These are phyloP conservation scores for Fusarium sacchari DNA, from an alignment of 2,329 filamentous ascomycete genomes.

Conservation along the genomic window DNA sequence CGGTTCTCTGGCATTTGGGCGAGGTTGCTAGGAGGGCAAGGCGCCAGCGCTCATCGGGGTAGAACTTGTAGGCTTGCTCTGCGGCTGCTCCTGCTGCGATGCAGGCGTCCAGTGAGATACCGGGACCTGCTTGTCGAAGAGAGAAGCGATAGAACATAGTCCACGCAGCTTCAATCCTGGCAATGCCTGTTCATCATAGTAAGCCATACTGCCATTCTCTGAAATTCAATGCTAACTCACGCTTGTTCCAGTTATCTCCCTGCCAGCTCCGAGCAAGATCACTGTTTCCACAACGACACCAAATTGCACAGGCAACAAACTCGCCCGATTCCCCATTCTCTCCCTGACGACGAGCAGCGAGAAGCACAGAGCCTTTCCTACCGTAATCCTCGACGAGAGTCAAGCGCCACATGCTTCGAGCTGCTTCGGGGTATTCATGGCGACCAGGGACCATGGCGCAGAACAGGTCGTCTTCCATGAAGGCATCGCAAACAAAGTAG, in stretches of 20 bases:
- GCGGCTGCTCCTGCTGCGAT: not conserved
- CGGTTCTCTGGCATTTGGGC: constrained; percentile 13
- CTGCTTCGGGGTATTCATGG: constrained; percentile 8
- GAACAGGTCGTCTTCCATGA: constrained; percentile 11
- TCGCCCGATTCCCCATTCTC: not conserved
- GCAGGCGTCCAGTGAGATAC: not conserved
- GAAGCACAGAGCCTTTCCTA: not conserved
- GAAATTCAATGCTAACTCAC: not conserved
- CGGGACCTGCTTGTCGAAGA: not conserved
- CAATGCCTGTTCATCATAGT: not conserved
- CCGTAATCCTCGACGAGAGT: constrained; percentile 15
- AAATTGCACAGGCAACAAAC: constrained; percentile 20
- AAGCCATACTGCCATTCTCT: rapidly evolving
- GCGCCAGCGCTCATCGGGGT: constrained; percentile 20
- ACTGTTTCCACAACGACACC: constrained; percentile 19
- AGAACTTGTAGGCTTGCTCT: not conserved
- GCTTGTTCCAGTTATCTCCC: constrained; percentile 28
- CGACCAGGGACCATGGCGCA: constrained; percentile 2
- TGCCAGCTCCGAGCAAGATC: constrained; percentile 24
- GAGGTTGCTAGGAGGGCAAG: constrained; percentile 18
- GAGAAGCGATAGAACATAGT: not conserved
- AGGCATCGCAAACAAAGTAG: not conserved
- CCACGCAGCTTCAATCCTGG: not conserved
- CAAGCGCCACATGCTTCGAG: constrained; percentile 4
- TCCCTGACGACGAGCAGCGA: not conserved